phyloP scores from a whole-genome alignment of 2,329 filamentous ascomycete genomes.

The Coleophoma crateriformis region DNA sequence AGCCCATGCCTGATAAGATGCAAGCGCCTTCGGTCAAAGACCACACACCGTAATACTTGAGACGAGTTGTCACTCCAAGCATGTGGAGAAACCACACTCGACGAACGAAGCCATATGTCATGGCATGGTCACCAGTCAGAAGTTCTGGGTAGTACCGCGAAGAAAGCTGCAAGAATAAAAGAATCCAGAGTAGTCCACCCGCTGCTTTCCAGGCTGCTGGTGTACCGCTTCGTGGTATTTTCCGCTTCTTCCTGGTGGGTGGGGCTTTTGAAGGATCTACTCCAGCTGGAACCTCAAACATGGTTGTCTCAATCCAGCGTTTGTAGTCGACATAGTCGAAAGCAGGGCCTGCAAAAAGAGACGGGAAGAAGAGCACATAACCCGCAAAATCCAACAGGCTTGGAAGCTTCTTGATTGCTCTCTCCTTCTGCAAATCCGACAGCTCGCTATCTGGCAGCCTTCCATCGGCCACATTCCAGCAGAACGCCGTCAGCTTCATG shows the following conservation, averaged over 20 bases:
- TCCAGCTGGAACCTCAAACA: conserved; percentile 82
- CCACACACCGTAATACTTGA: conserved; percentile 98
- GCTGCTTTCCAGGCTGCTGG: conserved; percentile 75
- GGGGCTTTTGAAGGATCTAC: conserved; percentile 83
- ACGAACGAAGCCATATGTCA: conserved; percentile 61
- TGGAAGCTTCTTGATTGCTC: conserved; percentile 71
- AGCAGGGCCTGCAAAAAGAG: conserved; percentile 80
- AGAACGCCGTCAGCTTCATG: conserved; percentile 96
- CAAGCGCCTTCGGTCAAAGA: conserved; percentile 87
- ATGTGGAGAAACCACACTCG: conserved; percentile 79
- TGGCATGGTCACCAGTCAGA: conserved; percentile 60
- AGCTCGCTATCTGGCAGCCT: conserved; percentile 72
- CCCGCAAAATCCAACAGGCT: conserved; percentile 74
- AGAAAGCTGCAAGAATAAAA: conserved; percentile 69
- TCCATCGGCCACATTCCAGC: conserved; percentile 97
- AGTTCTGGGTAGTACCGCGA: conserved; percentile 58
- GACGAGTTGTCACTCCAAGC: conserved; percentile 72
- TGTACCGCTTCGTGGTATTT: conserved; percentile 84
- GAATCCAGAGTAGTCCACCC: conserved; percentile 72
- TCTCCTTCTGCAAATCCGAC: conserved; percentile 81
- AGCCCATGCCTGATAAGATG: conserved; percentile 88
- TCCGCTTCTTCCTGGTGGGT: conserved; percentile 81
- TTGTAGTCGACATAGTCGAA: conserved; percentile 95
- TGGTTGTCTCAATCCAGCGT: conserved; percentile 86
- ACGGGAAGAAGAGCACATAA: conserved; percentile 94